Evolutionary conservation across 805 yeast genomes (phyloP).

Genomic region (Cyberlindnera subsufficiens): DNA sequence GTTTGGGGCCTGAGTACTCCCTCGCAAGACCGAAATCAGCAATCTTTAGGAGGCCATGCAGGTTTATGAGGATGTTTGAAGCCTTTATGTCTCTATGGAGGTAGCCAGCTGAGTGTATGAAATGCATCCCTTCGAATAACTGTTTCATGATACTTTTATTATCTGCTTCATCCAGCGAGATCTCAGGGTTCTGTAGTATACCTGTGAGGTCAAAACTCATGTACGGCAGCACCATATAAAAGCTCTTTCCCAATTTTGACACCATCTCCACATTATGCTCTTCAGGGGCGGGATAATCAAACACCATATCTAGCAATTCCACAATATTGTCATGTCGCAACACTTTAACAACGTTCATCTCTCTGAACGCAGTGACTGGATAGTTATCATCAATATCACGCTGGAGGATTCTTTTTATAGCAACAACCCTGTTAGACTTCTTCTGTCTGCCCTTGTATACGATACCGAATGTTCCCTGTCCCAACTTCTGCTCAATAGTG

Average conservation of each 20-base stretch:
- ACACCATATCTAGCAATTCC: slow-evolving; percentile 74
- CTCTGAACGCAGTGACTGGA: slow-evolving; percentile 93
- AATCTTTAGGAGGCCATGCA: slow-evolving; percentile 71
- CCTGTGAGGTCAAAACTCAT: slow-evolving; percentile 93
- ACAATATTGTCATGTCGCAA: slow-evolving; percentile 67
- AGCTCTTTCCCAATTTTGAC: slow-evolving; percentile 29
- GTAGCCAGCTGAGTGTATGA: slow-evolving; percentile 57
- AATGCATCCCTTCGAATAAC: slow-evolving; percentile 72
- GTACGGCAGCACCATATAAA: slow-evolving; percentile 88
- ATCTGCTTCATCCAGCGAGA: slow-evolving; percentile 54
- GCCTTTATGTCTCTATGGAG: slow-evolving; percentile 92
- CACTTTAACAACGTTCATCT: slow-evolving; percentile 73
- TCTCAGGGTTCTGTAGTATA: slow-evolving; percentile 70
- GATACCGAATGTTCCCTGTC: slow-evolving; percentile 86
- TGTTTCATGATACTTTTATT: slow-evolving; percentile 82
- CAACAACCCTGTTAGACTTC: slow-evolving; percentile 53
- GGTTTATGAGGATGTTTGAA: slow-evolving; percentile 84
- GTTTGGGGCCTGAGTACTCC: slow-evolving; percentile 55
- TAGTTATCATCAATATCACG: slow-evolving; percentile 45
- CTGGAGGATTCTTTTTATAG: slow-evolving; percentile 75
- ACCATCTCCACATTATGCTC: slow-evolving; percentile 9
- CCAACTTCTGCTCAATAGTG: slow-evolving; percentile 40
- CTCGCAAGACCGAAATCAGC: slow-evolving; percentile 97
- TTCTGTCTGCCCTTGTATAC: slow-evolving; percentile 68
- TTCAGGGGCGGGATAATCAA: slow-evolving; percentile 31